A percentile compares a stretch with the other conserved stretches of the same genome.
Evolutionary conservation across 768 basidiomycete species (phyloP).

Genomic region (Kwoniella botswanensis): DNA sequence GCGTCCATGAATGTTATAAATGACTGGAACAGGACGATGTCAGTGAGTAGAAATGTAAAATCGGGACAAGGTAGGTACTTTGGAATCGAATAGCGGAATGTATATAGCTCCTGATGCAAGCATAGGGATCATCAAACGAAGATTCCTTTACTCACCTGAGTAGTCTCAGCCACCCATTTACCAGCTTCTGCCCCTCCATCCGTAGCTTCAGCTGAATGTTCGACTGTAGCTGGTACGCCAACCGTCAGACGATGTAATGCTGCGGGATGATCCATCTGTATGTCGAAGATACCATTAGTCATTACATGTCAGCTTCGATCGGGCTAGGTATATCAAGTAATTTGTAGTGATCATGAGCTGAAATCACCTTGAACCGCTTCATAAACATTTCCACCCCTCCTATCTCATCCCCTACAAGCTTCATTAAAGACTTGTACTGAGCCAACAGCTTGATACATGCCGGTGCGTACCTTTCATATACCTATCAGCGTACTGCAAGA

Average conservation of each 20-base stretch:
- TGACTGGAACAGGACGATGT: constrained; percentile 64
- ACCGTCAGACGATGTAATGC: constrained; percentile 87
- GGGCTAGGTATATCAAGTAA: no score
- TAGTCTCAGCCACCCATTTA: constrained; percentile 97
- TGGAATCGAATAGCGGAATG: no score
- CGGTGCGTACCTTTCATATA: constrained; percentile 78
- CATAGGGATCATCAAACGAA: no score
- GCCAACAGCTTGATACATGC: constrained; percentile 92
- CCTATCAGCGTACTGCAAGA: no score
- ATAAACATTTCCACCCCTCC: constrained; percentile 81
- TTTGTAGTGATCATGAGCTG: neutral
- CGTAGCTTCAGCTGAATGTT: constrained; percentile 79
- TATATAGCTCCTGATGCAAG: no score
- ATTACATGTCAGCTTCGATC: no score
- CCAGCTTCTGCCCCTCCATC: constrained; percentile 78
- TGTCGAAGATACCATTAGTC: neutral
- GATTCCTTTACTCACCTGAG: constrained; percentile 67
- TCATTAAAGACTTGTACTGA: constrained; percentile 96
- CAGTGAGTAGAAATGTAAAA: neutral
- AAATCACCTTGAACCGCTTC: constrained; percentile 76
- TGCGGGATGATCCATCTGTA: constrained; percentile 88
- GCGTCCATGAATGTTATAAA: constrained; percentile 99
- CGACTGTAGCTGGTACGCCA: constrained; percentile 94
- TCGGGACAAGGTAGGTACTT: no score
- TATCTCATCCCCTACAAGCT: constrained; percentile 81